Evolutionary conservation across 1,139 yeast species (phyloP).

Genomic region (Yamadazyma epiphylla): DNA sequence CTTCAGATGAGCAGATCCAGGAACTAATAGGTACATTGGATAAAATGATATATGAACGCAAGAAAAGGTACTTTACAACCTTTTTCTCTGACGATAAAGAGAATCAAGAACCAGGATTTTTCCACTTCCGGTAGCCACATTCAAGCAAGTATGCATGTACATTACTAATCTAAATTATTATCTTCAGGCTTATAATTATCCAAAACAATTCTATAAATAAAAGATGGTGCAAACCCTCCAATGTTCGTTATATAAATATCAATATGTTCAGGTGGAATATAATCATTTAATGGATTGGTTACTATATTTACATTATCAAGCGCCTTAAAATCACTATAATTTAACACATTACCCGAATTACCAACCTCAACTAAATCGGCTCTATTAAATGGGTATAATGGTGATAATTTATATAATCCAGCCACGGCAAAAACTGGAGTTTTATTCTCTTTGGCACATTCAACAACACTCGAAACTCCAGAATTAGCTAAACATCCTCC

Average conservation of each 20-base stretch:
- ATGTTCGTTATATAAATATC: slow-evolving; percentile 92
- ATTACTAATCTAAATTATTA: slow-evolving; percentile 46
- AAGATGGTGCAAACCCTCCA: slow-evolving; percentile 96
- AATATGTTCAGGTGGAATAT: slow-evolving; percentile 89
- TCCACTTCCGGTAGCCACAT: too few species aligned
- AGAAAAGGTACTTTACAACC: too few species aligned
- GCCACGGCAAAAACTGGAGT: slow-evolving; percentile 97
- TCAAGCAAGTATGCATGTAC: too few species aligned
- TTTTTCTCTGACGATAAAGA: slow-evolving; percentile 2
- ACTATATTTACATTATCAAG: slow-evolving; percentile 74
- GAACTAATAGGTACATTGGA: too few species aligned
- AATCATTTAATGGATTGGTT: slow-evolving; percentile 88
- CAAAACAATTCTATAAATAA: slow-evolving; percentile 89
- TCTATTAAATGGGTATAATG: slow-evolving; percentile 88
- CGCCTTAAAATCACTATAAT: slow-evolving; percentile 60
- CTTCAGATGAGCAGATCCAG: too few species aligned
- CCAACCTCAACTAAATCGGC: slow-evolving; percentile 91
- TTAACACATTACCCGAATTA: slow-evolving; percentile 79
- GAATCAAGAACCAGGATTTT: too few species aligned
- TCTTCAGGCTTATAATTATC: slow-evolving; percentile 91
- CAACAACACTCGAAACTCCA: slow-evolving; percentile 92
- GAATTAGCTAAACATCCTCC: slow-evolving; percentile 91
- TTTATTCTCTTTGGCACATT: slow-evolving; percentile 90
- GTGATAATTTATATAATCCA: slow-evolving; percentile 89
- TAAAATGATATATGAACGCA: too few species aligned